Conservation (phyloP, 2,329 filamentous ascomycete genomes). For the Cladosporium cucumerinum region DNA sequence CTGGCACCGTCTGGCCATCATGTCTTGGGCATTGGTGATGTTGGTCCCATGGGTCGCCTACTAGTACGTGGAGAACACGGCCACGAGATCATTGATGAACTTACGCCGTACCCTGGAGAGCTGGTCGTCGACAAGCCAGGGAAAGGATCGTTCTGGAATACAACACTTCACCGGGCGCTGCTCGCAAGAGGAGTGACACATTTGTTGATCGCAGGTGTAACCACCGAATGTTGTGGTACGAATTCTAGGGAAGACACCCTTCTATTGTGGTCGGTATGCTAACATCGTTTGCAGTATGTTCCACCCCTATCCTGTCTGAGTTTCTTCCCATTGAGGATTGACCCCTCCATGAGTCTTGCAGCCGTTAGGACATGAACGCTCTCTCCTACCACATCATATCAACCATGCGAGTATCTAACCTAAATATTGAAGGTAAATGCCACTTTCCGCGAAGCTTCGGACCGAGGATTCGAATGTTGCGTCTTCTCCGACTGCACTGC, state of each 20-base stretch:
- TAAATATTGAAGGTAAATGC: constrained; percentile 38
- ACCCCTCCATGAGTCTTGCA: too few relatives aligned
- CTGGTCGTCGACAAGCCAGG: constrained; percentile 56
- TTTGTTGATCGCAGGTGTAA: constrained; percentile 53
- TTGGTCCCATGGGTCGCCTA: constrained; percentile 56
- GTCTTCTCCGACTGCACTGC: constrained; percentile 50
- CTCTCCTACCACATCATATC: too few relatives aligned
- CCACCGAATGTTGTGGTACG: constrained; percentile 50
- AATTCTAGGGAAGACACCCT: too few relatives aligned
- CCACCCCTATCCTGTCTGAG: too few relatives aligned
- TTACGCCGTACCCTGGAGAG: constrained; percentile 48
- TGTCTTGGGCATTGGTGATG: constrained; percentile 49
- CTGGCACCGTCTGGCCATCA: constrained; percentile 46
- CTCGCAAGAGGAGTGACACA: constrained; percentile 52
- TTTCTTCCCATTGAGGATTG: too few relatives aligned
- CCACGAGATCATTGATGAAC: constrained; percentile 55
- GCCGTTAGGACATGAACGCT: too few relatives aligned
- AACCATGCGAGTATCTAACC: too few relatives aligned
- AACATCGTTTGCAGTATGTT: too few relatives aligned
- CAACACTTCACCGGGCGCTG: constrained; percentile 52
- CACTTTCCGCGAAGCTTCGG: constrained; percentile 55
- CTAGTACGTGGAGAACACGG: constrained; percentile 57
- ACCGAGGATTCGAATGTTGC: constrained; percentile 54
- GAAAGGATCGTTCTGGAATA: constrained; percentile 52
- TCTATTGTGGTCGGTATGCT: too few relatives aligned